These are phyloP conservation scores for Achlya hypogyna DNA, from an alignment of 352 stramenopile genomes.

Conservation along the genomic window DNA sequence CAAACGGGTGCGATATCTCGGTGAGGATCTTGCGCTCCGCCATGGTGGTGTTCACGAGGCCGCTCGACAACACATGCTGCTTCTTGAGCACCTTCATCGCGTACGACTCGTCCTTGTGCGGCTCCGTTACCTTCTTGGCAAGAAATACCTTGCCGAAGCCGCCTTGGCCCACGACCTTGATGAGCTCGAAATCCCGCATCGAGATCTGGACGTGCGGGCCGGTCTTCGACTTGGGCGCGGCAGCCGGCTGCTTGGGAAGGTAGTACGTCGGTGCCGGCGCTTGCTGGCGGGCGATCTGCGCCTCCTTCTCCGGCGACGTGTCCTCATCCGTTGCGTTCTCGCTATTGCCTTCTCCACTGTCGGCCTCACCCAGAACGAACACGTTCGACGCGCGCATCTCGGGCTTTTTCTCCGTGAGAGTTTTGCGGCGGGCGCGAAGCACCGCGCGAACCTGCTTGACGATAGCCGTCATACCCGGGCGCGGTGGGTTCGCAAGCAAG, in stretches of 20 bases:
- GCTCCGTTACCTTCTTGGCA: conserved; percentile 87
- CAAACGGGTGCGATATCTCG: conserved; percentile 89
- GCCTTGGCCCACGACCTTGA: conserved; percentile 96
- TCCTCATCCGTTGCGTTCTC: conserved; percentile 28
- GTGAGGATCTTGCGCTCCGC: conserved; percentile 87
- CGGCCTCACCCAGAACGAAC: conserved; percentile 76
- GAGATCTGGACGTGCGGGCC: conserved; percentile 36
- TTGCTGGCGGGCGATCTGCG: neutral
- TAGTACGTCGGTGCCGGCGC: conserved; percentile 50
- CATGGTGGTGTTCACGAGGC: conserved; percentile 91
- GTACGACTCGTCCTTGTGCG: conserved; percentile 91
- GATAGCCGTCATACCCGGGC: conserved; percentile 78
- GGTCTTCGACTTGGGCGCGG: conserved; percentile 26
- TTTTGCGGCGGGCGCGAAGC: conserved; percentile 39
- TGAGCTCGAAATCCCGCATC: conserved; percentile 92
- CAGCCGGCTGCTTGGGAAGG: conserved; percentile 57
- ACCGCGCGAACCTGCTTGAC: conserved; percentile 68
- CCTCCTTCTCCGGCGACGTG: conserved; percentile 1
- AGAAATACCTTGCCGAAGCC: conserved; percentile 98
- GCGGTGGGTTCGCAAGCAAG: conserved; percentile 60
- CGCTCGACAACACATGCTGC: conserved; percentile 83
- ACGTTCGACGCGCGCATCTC: conserved; percentile 69
- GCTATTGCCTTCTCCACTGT: conserved; percentile 41
- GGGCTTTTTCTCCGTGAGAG: conserved; percentile 23
- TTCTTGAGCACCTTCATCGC: conserved; percentile 98